These are phyloP conservation scores for Albugo candida DNA, from an alignment of 352 stramenopile species.

Conservation along the genomic window DNA sequence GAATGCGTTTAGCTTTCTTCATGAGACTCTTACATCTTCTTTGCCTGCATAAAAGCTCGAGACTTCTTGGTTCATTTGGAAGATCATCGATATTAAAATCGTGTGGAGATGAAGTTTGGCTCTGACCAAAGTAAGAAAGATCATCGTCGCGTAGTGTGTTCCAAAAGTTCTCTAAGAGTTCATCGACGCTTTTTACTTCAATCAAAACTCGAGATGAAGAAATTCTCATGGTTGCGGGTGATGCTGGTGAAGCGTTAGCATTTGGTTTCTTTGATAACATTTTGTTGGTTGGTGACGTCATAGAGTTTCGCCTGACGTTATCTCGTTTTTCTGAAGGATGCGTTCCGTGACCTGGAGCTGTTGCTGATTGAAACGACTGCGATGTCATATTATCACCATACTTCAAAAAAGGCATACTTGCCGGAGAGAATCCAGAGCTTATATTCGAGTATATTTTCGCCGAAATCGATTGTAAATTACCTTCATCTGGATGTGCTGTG, in stretches of 20 bases:
- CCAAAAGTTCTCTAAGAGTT: slow-evolving; percentile 49
- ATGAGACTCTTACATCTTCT: slow-evolving; percentile 56
- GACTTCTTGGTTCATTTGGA: slow-evolving; percentile 25
- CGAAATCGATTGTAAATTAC: no score
- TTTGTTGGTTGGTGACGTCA: slow-evolving; percentile 5
- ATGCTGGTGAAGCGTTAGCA: slow-evolving; percentile 8
- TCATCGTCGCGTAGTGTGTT: slow-evolving; percentile 21
- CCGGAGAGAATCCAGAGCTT: no score
- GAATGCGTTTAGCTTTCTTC: slow-evolving; percentile 52
- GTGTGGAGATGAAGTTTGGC: background rate
- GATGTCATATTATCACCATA: slow-evolving; percentile 26
- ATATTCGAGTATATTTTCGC: no score
- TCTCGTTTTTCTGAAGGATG: slow-evolving; percentile 6
- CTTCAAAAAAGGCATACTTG: slow-evolving; percentile 30
- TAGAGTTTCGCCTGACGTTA: slow-evolving; percentile 5
- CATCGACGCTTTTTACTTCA: slow-evolving; percentile 17
- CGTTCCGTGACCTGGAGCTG: background rate
- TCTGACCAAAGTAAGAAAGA: slow-evolving; percentile 1
- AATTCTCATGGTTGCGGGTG: slow-evolving; percentile 5
- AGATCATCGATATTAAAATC: slow-evolving; percentile 13
- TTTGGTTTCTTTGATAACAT: slow-evolving; percentile 2
- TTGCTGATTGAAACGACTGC: slow-evolving; percentile 20
- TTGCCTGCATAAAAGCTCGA: slow-evolving; percentile 38
- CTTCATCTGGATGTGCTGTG: no score
- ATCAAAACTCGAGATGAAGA: slow-evolving; percentile 12